phyloP scores from a whole-genome alignment of 2,329 filamentous ascomycete species.

The Monilinia aucupariae region DNA sequence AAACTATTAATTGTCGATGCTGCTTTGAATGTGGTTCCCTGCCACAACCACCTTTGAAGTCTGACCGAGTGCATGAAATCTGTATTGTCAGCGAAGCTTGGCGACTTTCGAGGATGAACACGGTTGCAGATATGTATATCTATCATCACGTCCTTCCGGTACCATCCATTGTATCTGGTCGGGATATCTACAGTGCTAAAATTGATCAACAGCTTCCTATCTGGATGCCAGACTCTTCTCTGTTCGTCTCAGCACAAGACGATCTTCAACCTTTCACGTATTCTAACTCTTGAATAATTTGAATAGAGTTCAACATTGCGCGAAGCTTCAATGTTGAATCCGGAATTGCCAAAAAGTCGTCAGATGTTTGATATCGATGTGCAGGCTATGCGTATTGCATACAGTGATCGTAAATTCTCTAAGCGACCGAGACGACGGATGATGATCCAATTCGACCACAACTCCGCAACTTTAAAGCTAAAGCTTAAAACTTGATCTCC shows the following conservation, averaged over 20 bases:
- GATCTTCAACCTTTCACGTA: neutral
- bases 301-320: neutral
- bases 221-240: neutral
- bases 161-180: neutral
- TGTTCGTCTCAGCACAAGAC: neutral
- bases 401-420: neutral
- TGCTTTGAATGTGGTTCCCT: neutral
- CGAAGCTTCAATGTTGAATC: neutral
- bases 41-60: neutral
- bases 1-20: neutral
- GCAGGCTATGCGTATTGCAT: neutral
- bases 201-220: neutral
- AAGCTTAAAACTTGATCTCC: neutral
- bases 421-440: neutral
- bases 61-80: neutral
- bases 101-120: neutral
- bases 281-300: neutral
- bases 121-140: conserved; percentile 4
- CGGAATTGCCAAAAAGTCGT: neutral
- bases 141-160: neutral
- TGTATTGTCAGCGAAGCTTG: neutral
- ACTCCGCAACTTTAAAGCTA: conserved; percentile 3
- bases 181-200: neutral
- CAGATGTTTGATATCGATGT: neutral
- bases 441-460: neutral